These are phyloP conservation scores for Suaeda aralocaspica DNA, from an alignment of 148 eudicot species.

Conservation along the genomic window DNA sequence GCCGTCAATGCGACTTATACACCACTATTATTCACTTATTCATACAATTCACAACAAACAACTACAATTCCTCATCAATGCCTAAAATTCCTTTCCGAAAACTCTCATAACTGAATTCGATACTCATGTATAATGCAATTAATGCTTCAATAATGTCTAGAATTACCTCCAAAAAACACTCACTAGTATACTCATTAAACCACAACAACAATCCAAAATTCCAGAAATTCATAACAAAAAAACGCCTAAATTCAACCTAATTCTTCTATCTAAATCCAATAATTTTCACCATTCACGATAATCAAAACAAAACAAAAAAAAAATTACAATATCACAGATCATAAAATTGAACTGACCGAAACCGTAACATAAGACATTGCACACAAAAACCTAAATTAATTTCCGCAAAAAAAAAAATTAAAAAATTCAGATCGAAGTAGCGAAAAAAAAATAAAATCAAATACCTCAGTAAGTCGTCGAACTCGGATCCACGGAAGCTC, in stretches of 20 bases:
- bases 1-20: no score
- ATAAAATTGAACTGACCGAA: constrained; percentile 1
- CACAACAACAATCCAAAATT: neutral
- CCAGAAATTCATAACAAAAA: neutral
- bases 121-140: neutral
- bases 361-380: constrained; percentile 31
- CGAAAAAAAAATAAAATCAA: neutral
- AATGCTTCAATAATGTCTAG: constrained; percentile 9
- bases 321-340: constrained; percentile 7
- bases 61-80: constrained; percentile 8
- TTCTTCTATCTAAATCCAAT: neutral
- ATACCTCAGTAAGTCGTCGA: neutral
- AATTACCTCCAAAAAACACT: neutral
- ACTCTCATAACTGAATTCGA: neutral
- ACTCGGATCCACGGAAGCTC: constrained; percentile 13
- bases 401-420: neutral
- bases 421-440: constrained; percentile 19
- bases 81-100: neutral
- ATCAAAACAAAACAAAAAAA: neutral
- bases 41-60: neutral
- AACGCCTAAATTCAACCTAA: neutral
- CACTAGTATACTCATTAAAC: neutral
- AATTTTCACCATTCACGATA: neutral
- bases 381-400: neutral
- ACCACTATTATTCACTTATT: no score